phyloP scores from a whole-genome alignment of 148 eudicot genomes.

The Rhododendron williamsianum region DNA sequence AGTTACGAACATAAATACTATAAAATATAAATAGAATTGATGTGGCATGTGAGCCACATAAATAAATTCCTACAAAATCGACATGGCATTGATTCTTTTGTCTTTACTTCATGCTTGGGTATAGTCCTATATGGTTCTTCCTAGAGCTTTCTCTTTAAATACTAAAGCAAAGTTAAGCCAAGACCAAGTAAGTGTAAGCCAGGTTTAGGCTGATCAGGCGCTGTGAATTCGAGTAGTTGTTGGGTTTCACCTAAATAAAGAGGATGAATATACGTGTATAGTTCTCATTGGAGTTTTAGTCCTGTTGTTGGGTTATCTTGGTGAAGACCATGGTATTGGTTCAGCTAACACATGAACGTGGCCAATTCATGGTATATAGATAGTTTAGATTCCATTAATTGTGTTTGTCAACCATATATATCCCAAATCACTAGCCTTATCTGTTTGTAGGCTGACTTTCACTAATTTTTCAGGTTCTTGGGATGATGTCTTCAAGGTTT shows the following conservation, averaged over 20 bases:
- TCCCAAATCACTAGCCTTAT: neutral
- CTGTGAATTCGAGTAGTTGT: neutral
- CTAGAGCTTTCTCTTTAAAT: neutral
- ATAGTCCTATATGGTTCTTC: neutral
- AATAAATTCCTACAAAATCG: too few species aligned
- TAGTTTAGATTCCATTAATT: neutral
- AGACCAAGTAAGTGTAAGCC: too few species aligned
- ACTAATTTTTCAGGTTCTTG: slow-evolving; percentile 64
- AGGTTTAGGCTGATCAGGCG: neutral
- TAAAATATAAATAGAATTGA: too few species aligned
- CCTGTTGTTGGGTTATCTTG: neutral
- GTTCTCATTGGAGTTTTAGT: neutral
- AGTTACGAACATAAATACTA: too few species aligned
- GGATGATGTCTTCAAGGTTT: slow-evolving; percentile 86
- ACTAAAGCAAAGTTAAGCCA: neutral
- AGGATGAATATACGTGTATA: too few species aligned
- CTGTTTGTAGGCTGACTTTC: neutral
- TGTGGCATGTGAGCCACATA: too few species aligned
- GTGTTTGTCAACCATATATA: neutral
- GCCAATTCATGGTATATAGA: neutral
- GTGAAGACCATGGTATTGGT: neutral
- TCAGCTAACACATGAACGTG: slow-evolving; percentile 1
- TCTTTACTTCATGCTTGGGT: neutral
- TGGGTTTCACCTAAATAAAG: neutral
- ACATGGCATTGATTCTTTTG: neutral